Base-by-base conservation (phyloP, 768 basidiomycete species). In the Phlegmacium glaucopus region DNA sequence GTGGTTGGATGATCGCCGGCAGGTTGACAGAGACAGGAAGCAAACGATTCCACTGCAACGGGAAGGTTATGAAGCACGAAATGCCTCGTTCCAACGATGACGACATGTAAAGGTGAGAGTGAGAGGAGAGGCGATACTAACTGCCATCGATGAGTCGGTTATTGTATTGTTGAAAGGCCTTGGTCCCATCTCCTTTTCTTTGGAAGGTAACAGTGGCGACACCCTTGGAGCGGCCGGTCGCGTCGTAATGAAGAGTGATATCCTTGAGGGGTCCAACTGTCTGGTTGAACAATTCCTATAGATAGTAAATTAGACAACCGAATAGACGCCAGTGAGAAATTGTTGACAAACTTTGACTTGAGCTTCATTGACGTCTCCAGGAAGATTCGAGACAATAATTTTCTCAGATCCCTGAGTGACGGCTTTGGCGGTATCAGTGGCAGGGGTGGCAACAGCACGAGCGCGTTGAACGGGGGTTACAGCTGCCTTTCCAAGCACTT, bases 101-200 rank as follows among this genome's bases (percentile, higher is more conserved):
- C 50, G 45, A 50, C 28, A 38, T 67, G 67, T 61, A 64, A 68
- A 71, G 58, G 66, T 64, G 66, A 68, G 67, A 65, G 66, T 61
- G 65, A 64, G 64, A 68, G 65, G 68, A 70, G 71, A 75, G 77
- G 72, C 74, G 82, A 79, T 89, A 98, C 96, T 93, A 89, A 99
- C 96, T 96, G 77, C 94, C 93, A 87, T 99, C 96, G 83, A 99
- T 94, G 74, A 98, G 88, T 66, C 96, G 87, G 74, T 90, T 91
- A 80, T 99, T 92, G 77, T 98, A 99, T 55, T 90, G 82, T 59
- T 87, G 79, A 69, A 85, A 94, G 3, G 96, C 96, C 77, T 87
- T 91, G 64, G 83, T 83, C 49, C 87, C 96, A 61, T 94, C 92
- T 49, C 93, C 94, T 61, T 85, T 87, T 60, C 79, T 81, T 58